Evolutionary conservation across 805 yeast genomes (phyloP), one percentile per base, ranked within the genome.

Genomic region (Komagataella pseudopastoris): DNA sequence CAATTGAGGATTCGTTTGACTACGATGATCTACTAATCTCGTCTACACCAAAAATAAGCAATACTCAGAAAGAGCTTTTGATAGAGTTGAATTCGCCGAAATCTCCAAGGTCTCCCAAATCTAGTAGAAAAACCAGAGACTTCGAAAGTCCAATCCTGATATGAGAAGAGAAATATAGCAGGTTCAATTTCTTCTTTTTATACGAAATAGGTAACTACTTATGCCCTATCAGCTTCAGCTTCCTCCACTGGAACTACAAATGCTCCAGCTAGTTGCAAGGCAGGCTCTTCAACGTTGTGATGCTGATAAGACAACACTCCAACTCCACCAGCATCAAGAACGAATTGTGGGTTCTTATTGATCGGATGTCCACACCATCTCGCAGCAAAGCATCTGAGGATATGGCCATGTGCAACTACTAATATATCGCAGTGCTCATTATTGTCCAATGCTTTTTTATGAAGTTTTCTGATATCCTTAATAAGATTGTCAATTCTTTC

Each of bases 271-370:
- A 91, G 72, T 50, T 74, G 78, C 52, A 91, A 64, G 0, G 96
- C 96, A 3, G 97, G 97, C 67, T 91, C 97, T 44, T 83, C 75
- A 52, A 87, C 75, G 63, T 75, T 81, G 61, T 83, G 81, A 65
- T 90, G 98, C 60, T 88, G 95, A 65, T 90, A 90, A 56, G 93
- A 81, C 61, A 91, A 71, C 1, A 89, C 96, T 55, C 96, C 96
- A 46, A 88, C 87, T 46, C 96, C 97, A 56, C 97, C 96, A 23
- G 98, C 96, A 63, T 91, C 96, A 58, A 91, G 71, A 64, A 91
- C 71, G 65, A 89, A 82, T 57, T 83, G 79, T 7, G 96, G 96
- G 63, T 90, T 86, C 48, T 63, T 69, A 55, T 65, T 59, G 53
- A 85, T 70, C n/a, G 72, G 72, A 45, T 73, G 66, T 2, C 75